Evolutionary conservation across 768 basidiomycete species (phyloP).

Genomic region (Paxillus rubicundulus): DNA sequence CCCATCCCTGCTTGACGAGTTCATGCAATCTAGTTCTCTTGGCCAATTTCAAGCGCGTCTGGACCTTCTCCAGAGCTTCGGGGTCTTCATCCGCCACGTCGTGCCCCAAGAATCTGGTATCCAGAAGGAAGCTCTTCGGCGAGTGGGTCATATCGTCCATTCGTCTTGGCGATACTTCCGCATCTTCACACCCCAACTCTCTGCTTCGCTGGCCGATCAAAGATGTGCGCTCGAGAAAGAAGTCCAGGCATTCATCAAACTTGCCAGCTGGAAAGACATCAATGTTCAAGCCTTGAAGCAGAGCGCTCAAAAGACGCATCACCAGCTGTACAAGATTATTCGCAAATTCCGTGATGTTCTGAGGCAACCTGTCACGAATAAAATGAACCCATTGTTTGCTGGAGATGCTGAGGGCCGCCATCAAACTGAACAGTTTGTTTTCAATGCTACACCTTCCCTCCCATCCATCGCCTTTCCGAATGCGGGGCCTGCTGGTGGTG

Average conservation of each 20-base stretch:
- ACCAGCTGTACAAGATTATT: slow-evolving; percentile 85
- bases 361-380: slow-evolving; percentile 60
- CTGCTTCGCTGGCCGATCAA: slow-evolving; percentile 50
- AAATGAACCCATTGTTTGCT: slow-evolving; percentile 37
- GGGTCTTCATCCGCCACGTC: slow-evolving; percentile 43
- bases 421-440: slow-evolving; percentile 10
- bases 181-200: slow-evolving; percentile 54
- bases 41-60: slow-evolving; percentile 80
- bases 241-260: slow-evolving; percentile 80
- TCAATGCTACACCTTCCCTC: background rate
- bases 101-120: slow-evolving; percentile 27
- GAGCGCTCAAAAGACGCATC: slow-evolving; percentile 88
- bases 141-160: slow-evolving; percentile 57
- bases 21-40: slow-evolving; percentile 69
- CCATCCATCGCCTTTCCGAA: slow-evolving; percentile 4
- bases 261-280: slow-evolving; percentile 98
- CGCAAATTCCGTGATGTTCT: slow-evolving; percentile 90
- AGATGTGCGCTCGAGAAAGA: slow-evolving; percentile 71
- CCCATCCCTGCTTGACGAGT: slow-evolving; percentile 78
- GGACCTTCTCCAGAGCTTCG: slow-evolving; percentile 66
- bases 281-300: slow-evolving; percentile 92
- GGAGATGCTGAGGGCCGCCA: slow-evolving; percentile 34
- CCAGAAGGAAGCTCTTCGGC: slow-evolving; percentile 38
- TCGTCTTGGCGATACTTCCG: slow-evolving; percentile 60
- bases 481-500: background rate